phyloP scores from a whole-genome alignment of 805 yeast genomes.

The Zygosaccharomyces bailii region DNA sequence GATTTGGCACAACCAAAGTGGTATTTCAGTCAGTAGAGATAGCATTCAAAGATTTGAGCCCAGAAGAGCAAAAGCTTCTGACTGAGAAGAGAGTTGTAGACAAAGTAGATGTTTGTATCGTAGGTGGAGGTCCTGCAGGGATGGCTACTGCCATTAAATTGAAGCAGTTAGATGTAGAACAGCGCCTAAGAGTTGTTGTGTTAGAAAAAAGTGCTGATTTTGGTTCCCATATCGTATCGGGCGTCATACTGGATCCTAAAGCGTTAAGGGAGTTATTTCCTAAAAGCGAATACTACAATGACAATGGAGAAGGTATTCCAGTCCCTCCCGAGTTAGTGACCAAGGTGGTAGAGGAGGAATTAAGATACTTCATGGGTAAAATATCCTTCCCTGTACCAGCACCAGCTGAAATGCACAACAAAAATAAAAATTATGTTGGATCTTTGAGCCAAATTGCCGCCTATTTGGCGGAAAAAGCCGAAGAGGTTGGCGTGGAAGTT shows the following conservation, averaged over 20 bases:
- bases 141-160: constrained; percentile 86
- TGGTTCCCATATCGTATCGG: constrained; percentile 89
- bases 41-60: constrained; percentile 27
- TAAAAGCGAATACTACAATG: constrained; percentile 52
- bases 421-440: constrained; percentile 78
- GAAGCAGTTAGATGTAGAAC: constrained; percentile 74
- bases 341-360: constrained; percentile 65
- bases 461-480: constrained; percentile 83
- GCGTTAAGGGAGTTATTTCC: constrained; percentile 84
- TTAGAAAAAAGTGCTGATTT: constrained; percentile 90
- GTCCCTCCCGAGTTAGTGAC: constrained; percentile 77
- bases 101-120: constrained; percentile 88
- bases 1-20: constrained; percentile 2
- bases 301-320: constrained; percentile 58
- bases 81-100: constrained; percentile 74
- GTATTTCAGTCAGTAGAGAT: constrained; percentile 10
- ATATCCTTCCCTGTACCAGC: constrained; percentile 75
- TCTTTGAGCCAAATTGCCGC: constrained; percentile 78
- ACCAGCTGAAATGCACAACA: constrained; percentile 86
- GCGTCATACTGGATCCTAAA: constrained; percentile 90
- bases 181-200: constrained; percentile 75
- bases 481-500: constrained; percentile 87
- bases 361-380: constrained; percentile 64
- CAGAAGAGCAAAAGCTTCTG: constrained; percentile 47
- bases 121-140: constrained; percentile 98